Evolutionary conservation across 2,329 filamentous ascomycete species (phyloP), one percentile per base, ranked within the genome.

Genomic region (Cladophialophora exuberans): DNA sequence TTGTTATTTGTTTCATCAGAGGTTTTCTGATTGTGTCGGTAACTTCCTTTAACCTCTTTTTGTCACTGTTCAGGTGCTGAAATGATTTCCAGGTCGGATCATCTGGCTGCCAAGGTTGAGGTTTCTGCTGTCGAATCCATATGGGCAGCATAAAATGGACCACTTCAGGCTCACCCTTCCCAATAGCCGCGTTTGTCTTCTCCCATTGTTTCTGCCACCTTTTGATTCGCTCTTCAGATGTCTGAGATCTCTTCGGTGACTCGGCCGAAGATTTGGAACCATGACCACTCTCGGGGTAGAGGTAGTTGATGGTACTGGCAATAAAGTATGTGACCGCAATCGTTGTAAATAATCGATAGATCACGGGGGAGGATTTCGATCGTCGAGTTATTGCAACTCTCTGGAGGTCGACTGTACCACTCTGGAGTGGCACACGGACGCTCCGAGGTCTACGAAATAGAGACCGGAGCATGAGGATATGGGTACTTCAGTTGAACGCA

Each of bases 31-130:
- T 56, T 5, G 50, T 31, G 6, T 17, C 28, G 23, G 56, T 56
- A 11, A 65, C 25, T 4, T 56, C 53, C n/a, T 47, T 31, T 15
- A 59, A 15, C 15, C 51, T 44, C 38, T 62, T 62, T 45, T 60
- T 31, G 51, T 65, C 62, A 15, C 50, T 44, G 18, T 58, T 45
- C 15, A 64, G 36, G 18, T 45, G 50, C 41, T 58, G 59, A 39
- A 57, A 62, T 22, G 56, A 54, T 30, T 62, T 58, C 59, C 50
- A 63, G 18, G 61, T 61, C 13, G 56, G 61, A 49, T 64, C 62
- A 15, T 57, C 51, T 2, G 60, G 36, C 7, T 30, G 42, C 35
- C 61, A 63, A 4, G 39, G 23, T 10, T 41, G 41, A 1, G 39
- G 26, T 23, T 42, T 43, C 25, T 33, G 46, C n/a, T 49, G 42